A percentile compares a stretch with the other conserved stretches of the same genome.
phyloP scores from a whole-genome alignment of 164 flowering plant genomes.

The Houttuynia cordata region DNA sequence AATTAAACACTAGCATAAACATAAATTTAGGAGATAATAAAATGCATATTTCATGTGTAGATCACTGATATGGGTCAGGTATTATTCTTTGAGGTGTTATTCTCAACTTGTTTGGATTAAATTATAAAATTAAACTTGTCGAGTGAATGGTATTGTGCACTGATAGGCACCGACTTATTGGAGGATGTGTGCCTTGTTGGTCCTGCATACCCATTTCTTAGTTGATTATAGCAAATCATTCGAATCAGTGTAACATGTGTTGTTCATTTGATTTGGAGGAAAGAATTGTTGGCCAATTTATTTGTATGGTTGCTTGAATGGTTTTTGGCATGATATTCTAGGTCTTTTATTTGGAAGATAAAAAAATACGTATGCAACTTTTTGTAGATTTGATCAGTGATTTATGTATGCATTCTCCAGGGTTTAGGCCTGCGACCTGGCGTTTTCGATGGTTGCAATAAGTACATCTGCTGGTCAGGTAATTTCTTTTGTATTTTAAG shows the following conservation, averaged over 20 bases:
- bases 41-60: no score
- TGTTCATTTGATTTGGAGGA: neutral
- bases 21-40: no score
- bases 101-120: no score
- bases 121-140: neutral
- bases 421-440: slow-evolving; percentile 81
- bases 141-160: neutral
- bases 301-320: neutral
- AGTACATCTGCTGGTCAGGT: slow-evolving; percentile 98
- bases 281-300: neutral
- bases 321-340: no score
- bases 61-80: slow-evolving; percentile 99
- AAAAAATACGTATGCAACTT: neutral
- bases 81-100: neutral
- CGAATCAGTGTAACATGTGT: neutral
- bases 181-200: neutral
- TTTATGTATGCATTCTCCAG: slow-evolving; percentile 19
- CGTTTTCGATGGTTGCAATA: slow-evolving; percentile 85
- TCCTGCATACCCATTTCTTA: neutral
- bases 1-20: no score
- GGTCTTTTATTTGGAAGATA: no score
- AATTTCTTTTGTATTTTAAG: neutral
- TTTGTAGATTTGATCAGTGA: neutral
- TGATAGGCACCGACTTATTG: neutral
- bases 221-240: neutral